Conservation (phyloP, 257 asterid species). For the Solanum pinnatisectum region DNA sequence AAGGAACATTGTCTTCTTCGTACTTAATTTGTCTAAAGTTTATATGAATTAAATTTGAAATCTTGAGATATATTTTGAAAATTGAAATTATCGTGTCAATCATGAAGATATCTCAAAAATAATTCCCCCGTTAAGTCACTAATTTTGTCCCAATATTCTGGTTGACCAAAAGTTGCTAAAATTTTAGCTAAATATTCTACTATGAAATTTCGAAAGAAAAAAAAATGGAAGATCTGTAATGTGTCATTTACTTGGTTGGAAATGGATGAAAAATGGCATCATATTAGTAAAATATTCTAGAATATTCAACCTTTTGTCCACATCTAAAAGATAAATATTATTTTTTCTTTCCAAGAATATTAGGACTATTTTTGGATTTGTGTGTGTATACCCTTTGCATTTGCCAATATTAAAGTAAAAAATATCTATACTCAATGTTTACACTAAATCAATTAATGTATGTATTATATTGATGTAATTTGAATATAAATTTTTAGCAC, state of each 20-base stretch:
- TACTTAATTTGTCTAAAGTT: neutral
- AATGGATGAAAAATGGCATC: neutral
- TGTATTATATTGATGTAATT: neutral
- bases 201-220: neutral
- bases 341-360: neutral
- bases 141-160: neutral
- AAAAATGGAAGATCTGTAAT: neutral
- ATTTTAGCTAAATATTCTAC: neutral
- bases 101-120: neutral
- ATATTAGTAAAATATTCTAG: neutral
- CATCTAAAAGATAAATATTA: neutral
- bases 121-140: neutral
- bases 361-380: neutral
- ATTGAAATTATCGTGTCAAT: neutral
- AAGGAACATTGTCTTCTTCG: neutral
- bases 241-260: neutral
- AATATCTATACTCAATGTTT: neutral
- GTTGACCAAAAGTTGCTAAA: neutral
- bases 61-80: neutral
- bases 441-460: neutral
- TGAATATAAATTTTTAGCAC: neutral
- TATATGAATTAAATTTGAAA: neutral
- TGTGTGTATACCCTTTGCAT: neutral
- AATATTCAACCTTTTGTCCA: neutral
- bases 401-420: neutral